These are phyloP conservation scores for Wickerhamiella alocasiicola DNA, from an alignment of 805 yeast species.

Conservation along the genomic window DNA sequence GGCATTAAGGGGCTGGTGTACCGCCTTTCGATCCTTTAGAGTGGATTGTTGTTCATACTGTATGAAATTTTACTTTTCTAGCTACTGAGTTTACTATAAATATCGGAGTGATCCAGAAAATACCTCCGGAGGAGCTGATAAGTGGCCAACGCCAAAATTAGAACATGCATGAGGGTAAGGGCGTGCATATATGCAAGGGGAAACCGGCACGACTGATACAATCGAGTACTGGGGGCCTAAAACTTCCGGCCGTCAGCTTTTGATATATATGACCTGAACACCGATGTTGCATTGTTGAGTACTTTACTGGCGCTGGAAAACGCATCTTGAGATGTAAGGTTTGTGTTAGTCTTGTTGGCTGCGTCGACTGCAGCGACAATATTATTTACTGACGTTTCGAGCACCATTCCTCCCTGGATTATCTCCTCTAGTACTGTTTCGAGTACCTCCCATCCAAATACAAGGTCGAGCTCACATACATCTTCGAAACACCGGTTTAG, in stretches of 20 bases:
- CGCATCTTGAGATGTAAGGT: slow-evolving; percentile 14
- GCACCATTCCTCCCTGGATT: slow-evolving; percentile 96
- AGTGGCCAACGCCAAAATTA: no score
- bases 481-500: slow-evolving; percentile 85
- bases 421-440: slow-evolving; percentile 79
- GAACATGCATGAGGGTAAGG: no score
- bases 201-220: background rate
- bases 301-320: slow-evolving; percentile 18
- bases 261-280: slow-evolving; percentile 17
- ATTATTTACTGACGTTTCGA: slow-evolving; percentile 72
- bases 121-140: no score
- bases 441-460: slow-evolving; percentile 96
- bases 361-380: slow-evolving; percentile 52
- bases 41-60: no score
- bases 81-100: no score
- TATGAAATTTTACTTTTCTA: no score
- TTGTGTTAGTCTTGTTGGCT: slow-evolving; percentile 23
- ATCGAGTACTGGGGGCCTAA: background rate
- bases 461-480: slow-evolving; percentile 90
- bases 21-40: no score
- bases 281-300: slow-evolving; percentile 18
- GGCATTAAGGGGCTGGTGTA: no score
- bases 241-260: background rate
- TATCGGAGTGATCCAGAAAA: no score
- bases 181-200: background rate